Base-by-base conservation (phyloP, 306 rosid species). In the Dalbergia oliveri region DNA sequence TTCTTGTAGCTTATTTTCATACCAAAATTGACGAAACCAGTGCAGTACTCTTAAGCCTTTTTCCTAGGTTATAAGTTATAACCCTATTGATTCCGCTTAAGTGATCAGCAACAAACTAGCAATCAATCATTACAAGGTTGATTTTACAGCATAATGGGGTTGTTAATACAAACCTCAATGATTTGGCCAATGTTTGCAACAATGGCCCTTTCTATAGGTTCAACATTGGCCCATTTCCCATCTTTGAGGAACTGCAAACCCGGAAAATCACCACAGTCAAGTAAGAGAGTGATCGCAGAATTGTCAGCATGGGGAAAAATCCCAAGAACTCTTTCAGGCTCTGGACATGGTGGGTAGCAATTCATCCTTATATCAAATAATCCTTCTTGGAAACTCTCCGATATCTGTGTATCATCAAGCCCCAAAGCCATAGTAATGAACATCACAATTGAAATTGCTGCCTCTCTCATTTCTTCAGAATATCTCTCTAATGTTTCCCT, bases 251-350 rank as follows among this genome's bases (percentile, higher is more conserved):
- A 74, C 78, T 88, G 88, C 69, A 88, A 47, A 64, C 87, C 88
- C 9, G 88, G 43, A 74, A 58, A 76, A 54, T 85, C 80, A 31
- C 84, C 84, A 34, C 76, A 80, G 9, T 88, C 87, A 80, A 69
- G 84, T 75, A 88, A 80, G 54, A 85, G 84, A 73, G 91, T 77
- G 75, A 88, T 88, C 0, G 77, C 91, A 6, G 85, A 82, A 61
- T 66, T 85, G 75, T 85, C 91, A 14, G 82, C 87, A 69, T 88
- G 91, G 11, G 91, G 84, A 73, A 63, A 26, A 57, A 85, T 39
- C 5, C 91, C 91, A 9, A 88, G 69, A 85, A 88, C 88, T 51
- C 78, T 74, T 64, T 83, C 86, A 34, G 91, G 88, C 69, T 88
- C 86, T 1, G 91, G 87, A 64, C 91, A 85, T 1, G 88, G 80